Conservation (phyloP, 495 filamentous ascomycete genomes). For the Bacidia rubella region DNA sequence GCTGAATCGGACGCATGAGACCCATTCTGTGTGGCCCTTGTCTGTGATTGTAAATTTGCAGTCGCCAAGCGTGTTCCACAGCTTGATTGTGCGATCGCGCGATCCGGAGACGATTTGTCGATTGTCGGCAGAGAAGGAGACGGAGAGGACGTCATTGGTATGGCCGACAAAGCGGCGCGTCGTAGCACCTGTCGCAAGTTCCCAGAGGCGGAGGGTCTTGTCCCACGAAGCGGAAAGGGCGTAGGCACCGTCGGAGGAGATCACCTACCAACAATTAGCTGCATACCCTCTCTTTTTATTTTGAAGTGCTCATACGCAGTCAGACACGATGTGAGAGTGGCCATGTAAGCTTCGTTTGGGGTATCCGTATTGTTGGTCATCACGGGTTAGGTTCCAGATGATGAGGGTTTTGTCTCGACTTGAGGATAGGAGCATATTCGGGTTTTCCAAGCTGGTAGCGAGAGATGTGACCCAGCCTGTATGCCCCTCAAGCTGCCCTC, state of each 20-base stretch:
- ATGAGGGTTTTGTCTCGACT: slow-evolving; percentile 97
- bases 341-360: slow-evolving; percentile 96
- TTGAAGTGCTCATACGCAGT: slow-evolving; percentile 66
- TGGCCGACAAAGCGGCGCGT: slow-evolving; percentile 98
- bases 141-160: slow-evolving; percentile 98
- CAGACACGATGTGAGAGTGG: slow-evolving; percentile 99
- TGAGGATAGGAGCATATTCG: slow-evolving; percentile 98
- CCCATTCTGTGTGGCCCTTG: slow-evolving; percentile 99
- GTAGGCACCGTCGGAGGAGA: slow-evolving; percentile 99
- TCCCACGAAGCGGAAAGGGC: slow-evolving; percentile 98
- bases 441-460: slow-evolving; percentile 98
- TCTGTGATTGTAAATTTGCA: slow-evolving; percentile 99
- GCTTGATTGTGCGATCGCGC: slow-evolving; percentile 96
- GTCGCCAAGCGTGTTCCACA: slow-evolving; percentile 99
- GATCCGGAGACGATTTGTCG: slow-evolving; percentile 99
- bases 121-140: slow-evolving; percentile 99
- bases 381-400: slow-evolving; percentile 99
- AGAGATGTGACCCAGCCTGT: slow-evolving; percentile 61
- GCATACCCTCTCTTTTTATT: slow-evolving; percentile 3
- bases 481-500: slow-evolving; percentile 96
- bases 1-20: slow-evolving; percentile 97
- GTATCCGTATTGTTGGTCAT: slow-evolving; percentile 94
- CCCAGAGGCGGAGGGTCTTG: slow-evolving; percentile 99
- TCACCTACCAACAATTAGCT: slow-evolving; percentile 49
- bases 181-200: slow-evolving; percentile 89